Conservation (phyloP, 2,329 filamentous ascomycete genomes). For the Byssoonygena ceratinophila region DNA sequence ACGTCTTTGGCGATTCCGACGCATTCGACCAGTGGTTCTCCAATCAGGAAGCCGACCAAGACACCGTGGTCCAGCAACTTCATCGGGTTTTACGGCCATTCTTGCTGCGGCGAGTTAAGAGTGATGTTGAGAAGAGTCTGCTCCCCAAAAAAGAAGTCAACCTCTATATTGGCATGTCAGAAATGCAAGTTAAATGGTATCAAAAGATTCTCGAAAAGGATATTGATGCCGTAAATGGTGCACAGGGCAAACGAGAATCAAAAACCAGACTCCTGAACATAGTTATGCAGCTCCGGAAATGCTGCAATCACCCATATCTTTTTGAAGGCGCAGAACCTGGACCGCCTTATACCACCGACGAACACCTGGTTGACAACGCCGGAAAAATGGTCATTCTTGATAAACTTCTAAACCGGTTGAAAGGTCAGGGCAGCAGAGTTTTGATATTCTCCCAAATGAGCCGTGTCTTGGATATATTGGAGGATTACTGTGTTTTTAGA, state of each 20-base stretch:
- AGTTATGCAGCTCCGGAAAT: slow-evolving; percentile 98
- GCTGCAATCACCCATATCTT: slow-evolving; percentile 95
- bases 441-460: slow-evolving; percentile 99
- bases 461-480: slow-evolving; percentile 86
- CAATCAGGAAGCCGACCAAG: slow-evolving; percentile 77
- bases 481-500: slow-evolving; percentile 95
- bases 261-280: slow-evolving; percentile 97
- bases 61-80: slow-evolving; percentile 89
- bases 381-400: slow-evolving; percentile 98
- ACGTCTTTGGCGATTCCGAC: slow-evolving; percentile 93
- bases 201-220: slow-evolving; percentile 98
- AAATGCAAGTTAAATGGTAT: slow-evolving; percentile 99
- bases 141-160: slow-evolving; percentile 97
- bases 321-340: slow-evolving; percentile 96
- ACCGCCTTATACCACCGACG: slow-evolving; percentile 94
- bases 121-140: slow-evolving; percentile 94
- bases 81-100: slow-evolving; percentile 90
- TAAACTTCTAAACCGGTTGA: slow-evolving; percentile 73
- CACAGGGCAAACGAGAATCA: slow-evolving; percentile 89
- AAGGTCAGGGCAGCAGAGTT: slow-evolving; percentile 82
- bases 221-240: slow-evolving; percentile 96
- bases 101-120: slow-evolving; percentile 89
- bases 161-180: slow-evolving; percentile 93
- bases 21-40: slow-evolving; percentile 99
- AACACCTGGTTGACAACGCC: slow-evolving; percentile 84